Evolutionary conservation across 2,329 filamentous ascomycete genomes (phyloP).

Genomic region (Domatiomyces catenatus): DNA sequence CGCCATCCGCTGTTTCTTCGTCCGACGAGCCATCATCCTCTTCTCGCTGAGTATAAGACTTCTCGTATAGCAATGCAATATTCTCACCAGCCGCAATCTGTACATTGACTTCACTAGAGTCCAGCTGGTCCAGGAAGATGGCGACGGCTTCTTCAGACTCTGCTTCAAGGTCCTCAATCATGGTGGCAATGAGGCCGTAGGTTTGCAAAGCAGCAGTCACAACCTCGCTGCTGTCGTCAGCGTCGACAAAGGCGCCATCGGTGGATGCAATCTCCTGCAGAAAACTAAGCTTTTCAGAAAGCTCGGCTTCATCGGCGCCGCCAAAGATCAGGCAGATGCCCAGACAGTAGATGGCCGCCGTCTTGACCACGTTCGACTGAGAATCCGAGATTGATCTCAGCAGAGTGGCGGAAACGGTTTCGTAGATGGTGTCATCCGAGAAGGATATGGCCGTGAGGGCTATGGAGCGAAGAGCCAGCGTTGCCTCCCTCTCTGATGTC

Average conservation of each 20-base stretch:
- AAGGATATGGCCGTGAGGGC: constrained; percentile 54
- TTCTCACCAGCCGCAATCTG: constrained; percentile 65
- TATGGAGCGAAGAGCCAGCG: constrained; percentile 56
- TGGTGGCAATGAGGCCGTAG: constrained; percentile 67
- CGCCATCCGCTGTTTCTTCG: constrained; percentile 25
- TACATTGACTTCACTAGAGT: constrained; percentile 55
- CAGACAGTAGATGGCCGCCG: constrained; percentile 57
- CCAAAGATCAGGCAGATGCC: constrained; percentile 60
- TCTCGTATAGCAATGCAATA: constrained; percentile 71
- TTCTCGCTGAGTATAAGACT: constrained; percentile 44
- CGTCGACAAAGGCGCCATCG: constrained; percentile 58
- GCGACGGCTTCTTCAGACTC: constrained; percentile 60
- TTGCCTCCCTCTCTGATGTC: constrained; percentile 51
- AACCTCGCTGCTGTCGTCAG: constrained; percentile 52
- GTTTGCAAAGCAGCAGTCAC: constrained; percentile 61
- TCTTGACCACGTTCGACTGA: constrained; percentile 48
- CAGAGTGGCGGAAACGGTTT: constrained; percentile 41
- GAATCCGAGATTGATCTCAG: constrained; percentile 53
- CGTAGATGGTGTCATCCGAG: constrained; percentile 51
- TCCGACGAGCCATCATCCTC: constrained; percentile 39
- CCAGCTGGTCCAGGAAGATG: constrained; percentile 70
- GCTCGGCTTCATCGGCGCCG: constrained; percentile 53
- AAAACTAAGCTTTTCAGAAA: constrained; percentile 57
- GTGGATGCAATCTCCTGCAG: constrained; percentile 64
- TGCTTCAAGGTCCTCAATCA: constrained; percentile 57